phyloP scores from a whole-genome alignment of 768 basidiomycete genomes.

The Serendipita sp. region DNA sequence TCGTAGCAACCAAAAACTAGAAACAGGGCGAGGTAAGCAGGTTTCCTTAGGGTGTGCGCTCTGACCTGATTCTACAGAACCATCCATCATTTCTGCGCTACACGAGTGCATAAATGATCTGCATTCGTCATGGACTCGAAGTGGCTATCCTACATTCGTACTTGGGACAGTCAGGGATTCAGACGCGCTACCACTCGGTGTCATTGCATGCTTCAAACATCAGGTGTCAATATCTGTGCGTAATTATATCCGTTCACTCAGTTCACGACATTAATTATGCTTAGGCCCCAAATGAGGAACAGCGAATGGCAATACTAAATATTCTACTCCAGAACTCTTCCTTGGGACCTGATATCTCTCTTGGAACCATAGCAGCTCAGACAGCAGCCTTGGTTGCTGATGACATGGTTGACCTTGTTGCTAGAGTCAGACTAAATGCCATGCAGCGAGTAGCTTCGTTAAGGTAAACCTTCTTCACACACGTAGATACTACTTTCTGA shows the following conservation, averaged over 20 bases:
- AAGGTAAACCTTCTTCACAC: constrained; percentile 14
- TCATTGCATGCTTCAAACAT: constrained; percentile 71
- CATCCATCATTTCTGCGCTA: constrained; percentile 37
- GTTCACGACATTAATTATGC: not conserved
- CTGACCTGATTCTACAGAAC: constrained; percentile 26
- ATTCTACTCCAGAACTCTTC: constrained; percentile 24
- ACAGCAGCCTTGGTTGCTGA: constrained; percentile 80
- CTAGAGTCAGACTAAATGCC: constrained; percentile 34
- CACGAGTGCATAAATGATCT: constrained; percentile 46
- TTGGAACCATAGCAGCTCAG: constrained; percentile 57
- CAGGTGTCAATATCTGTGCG: constrained; percentile 30
- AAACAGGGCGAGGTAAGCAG: constrained; percentile 44
- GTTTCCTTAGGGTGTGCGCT: not conserved
- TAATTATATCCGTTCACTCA: not conserved
- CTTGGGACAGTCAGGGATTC: constrained; percentile 56
- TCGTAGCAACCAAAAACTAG: constrained; percentile 45
- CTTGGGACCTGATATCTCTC: constrained; percentile 61
- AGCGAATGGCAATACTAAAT: constrained; percentile 46
- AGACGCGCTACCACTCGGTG: constrained; percentile 41
- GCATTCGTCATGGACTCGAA: constrained; percentile 36
- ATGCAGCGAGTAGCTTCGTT: constrained; percentile 11
- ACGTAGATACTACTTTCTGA: constrained; percentile 24
- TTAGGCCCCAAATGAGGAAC: constrained; percentile 67
- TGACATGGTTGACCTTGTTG: constrained; percentile 59
- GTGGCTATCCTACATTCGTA: constrained; percentile 57